A percentile compares a stretch with the other conserved stretches of the same genome.
Evolutionary conservation across 805 yeast genomes (phyloP).

Genomic region (Wickerhamomyces xylosicus): DNA sequence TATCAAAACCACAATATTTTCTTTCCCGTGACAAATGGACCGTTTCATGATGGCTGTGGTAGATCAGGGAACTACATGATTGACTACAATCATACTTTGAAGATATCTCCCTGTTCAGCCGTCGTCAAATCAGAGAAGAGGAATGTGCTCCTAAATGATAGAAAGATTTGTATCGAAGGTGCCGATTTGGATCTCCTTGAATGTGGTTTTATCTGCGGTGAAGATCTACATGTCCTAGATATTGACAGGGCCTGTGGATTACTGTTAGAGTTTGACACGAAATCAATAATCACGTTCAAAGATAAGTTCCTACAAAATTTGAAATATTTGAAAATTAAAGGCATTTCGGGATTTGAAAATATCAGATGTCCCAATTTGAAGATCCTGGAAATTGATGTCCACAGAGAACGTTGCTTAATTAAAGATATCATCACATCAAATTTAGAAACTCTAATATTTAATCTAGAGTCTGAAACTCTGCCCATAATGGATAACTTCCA

Average conservation of each 20-base stretch:
- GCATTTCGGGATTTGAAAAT: background rate
- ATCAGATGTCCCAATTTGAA: background rate
- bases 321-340: background rate
- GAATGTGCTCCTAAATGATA: background rate
- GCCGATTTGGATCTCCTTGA: background rate
- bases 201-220: background rate
- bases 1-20: no score
- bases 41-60: background rate
- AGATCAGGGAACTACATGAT: background rate
- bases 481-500: background rate
- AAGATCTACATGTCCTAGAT: background rate
- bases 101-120: background rate
- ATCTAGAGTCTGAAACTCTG: background rate
- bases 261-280: background rate
- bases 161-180: background rate
- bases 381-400: background rate
- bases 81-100: background rate
- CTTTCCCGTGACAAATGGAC: no score
- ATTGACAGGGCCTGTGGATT: background rate
- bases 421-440: background rate
- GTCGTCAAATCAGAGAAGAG: background rate
- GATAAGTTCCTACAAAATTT: background rate
- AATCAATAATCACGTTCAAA: background rate
- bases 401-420: background rate
- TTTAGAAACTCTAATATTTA: background rate